Conservation (phyloP, 2,329 filamentous ascomycete species). For the Calonectria montana region DNA sequence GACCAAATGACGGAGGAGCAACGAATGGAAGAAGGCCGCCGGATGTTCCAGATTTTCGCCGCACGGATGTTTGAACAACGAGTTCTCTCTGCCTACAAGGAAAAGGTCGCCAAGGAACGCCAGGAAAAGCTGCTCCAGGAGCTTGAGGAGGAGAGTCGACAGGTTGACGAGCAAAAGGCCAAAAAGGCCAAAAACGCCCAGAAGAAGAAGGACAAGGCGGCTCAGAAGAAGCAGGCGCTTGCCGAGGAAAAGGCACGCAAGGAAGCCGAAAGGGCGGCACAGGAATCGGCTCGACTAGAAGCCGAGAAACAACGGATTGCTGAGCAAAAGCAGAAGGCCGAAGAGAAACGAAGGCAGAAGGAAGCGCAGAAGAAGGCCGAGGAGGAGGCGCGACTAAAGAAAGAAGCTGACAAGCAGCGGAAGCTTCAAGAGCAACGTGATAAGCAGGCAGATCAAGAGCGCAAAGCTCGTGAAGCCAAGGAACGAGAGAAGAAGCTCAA, state of each 20-base stretch:
- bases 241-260: slow-evolving; percentile 92
- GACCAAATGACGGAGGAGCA: slow-evolving; percentile 98
- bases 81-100: slow-evolving; percentile 95
- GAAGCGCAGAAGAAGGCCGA: slow-evolving; percentile 91
- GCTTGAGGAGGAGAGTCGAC: slow-evolving; percentile 83
- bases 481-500: slow-evolving; percentile 85
- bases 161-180: slow-evolving; percentile 82
- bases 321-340: slow-evolving; percentile 83
- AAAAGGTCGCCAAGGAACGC: slow-evolving; percentile 94
- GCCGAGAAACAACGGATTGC: slow-evolving; percentile 83
- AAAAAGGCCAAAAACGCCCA: slow-evolving; percentile 96
- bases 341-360: slow-evolving; percentile 91
- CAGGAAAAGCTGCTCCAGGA: slow-evolving; percentile 93
- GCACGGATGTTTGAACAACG: slow-evolving; percentile 99
- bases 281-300: slow-evolving; percentile 81
- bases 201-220: slow-evolving; percentile 94
- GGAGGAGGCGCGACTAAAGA: slow-evolving; percentile 86
- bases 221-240: slow-evolving; percentile 85
- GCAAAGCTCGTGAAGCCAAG: slow-evolving; percentile 73
- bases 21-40: slow-evolving; percentile 96
- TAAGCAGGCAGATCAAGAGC: slow-evolving; percentile 85
- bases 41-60: slow-evolving; percentile 99
- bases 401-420: slow-evolving; percentile 86
- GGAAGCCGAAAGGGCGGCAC: slow-evolving; percentile 89
- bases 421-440: slow-evolving; percentile 87